Percentiles rank a stretch among this genome's conserved stretches.
Evolutionary conservation across 2,329 filamentous ascomycete genomes (phyloP).

Genomic region (Aspergillus ibericus): DNA sequence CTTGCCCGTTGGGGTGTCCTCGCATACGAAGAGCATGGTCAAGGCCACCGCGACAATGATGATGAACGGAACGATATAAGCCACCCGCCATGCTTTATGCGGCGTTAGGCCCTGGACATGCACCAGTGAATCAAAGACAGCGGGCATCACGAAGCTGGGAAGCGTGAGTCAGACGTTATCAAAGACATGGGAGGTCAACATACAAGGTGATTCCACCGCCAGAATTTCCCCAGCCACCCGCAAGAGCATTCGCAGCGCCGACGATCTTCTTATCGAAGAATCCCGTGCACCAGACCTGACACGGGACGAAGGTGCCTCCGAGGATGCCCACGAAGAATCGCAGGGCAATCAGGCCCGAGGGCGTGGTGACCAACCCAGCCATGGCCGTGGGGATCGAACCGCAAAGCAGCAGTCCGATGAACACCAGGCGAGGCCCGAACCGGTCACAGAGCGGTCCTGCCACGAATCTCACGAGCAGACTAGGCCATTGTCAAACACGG

Average conservation of each 20-base stretch:
- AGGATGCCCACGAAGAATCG: constrained; percentile 48
- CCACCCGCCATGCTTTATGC: constrained; percentile 76
- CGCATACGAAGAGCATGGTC: constrained; percentile 70
- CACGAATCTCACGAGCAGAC: constrained; percentile 71
- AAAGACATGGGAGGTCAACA: constrained; percentile 2
- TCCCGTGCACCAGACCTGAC: constrained; percentile 88
- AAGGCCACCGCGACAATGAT: constrained; percentile 67
- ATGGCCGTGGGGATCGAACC: constrained; percentile 81
- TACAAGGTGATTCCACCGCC: constrained; percentile 84
- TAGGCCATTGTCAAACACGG: constrained; percentile 25
- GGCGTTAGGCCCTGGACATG: constrained; percentile 57
- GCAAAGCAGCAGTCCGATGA: constrained; percentile 71
- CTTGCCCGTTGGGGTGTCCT: constrained; percentile 78
- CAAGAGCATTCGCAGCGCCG: constrained; percentile 81
- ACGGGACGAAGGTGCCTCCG: constrained; percentile 52
- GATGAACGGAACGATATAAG: constrained; percentile 81
- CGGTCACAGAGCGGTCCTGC: constrained; percentile 83
- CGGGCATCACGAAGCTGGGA: constrained; percentile 76
- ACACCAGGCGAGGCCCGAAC: constrained; percentile 78
- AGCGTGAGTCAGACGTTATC: constrained; percentile 1
- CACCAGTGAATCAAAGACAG: constrained; percentile 77
- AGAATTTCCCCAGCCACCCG: constrained; percentile 81
- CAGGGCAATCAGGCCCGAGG: constrained; percentile 50
- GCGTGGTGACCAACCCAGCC: constrained; percentile 71
- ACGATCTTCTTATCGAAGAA: constrained; percentile 94